Base-by-base conservation (phyloP, 1,139 yeast species). In the Lodderomyces metapsilosis region DNA sequence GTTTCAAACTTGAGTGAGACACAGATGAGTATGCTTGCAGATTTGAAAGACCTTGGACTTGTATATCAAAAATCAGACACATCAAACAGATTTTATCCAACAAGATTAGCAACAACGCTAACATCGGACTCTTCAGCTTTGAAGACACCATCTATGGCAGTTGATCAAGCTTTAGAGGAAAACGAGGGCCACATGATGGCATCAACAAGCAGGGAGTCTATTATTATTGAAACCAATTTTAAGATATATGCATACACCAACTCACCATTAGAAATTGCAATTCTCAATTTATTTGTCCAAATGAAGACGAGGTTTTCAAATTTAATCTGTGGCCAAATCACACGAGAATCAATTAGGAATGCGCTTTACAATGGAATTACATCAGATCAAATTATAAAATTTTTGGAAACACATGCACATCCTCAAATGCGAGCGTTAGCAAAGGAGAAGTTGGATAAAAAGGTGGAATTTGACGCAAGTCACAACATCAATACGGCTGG, bases 241-340 rank as follows among this genome's bases (percentile, higher is more conserved):
- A 86, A 94, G 54, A 57, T 94, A 3, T 92, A 92, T 56, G 95
- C 98, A 33, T 92, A 92, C 59, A 91, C 98, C 2, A 86, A 88
- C 47, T 89, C 97, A 1, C 98, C 98, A 1, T 71, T 92, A 45
- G 98, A 94, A 62, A 91, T 92, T 49, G 97, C 98, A 10, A 87
- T 94, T 45, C 68, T 94, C 41, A 88, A 89, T 56, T 62, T 92
- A 36, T 92, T 92, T 64, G 95, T 88, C 12, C 92, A 87, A 54
- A 66, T 94, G 45, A 83, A 80, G 52, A 78, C 95, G 0, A 71
- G 98, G 45, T 94, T 91, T 61, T 75, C 92, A 13, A 94, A 92
- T 58, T 83, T 92, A 85, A 96, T 92, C 4, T 80, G 94, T 13
- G 98, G 98, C 1, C 91, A 87, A 52, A 78, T 92, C 47, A 89